These are phyloP conservation scores for Coemansia sp. DNA, from an alignment of 192 early-diverging fungal species.

Conservation along the genomic window DNA sequence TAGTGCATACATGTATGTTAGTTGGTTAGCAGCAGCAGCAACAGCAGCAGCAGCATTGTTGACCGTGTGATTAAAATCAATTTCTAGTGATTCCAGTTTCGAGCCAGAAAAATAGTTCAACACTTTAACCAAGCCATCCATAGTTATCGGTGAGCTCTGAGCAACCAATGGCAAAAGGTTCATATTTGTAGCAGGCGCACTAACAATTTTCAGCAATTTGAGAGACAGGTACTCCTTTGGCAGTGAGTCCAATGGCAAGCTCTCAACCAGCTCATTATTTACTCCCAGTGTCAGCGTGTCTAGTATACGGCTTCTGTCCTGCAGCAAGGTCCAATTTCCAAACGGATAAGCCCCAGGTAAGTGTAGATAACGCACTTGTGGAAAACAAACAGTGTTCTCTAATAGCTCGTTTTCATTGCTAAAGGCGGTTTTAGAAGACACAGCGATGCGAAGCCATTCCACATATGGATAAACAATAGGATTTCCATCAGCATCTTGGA, in stretches of 20 bases:
- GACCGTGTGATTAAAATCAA: no score
- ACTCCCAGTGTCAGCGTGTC: not conserved
- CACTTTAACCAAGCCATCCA: no score
- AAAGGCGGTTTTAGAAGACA: constrained; percentile 11
- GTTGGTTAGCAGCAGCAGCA: no score
- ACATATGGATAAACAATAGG: constrained; percentile 11
- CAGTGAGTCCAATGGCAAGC: not conserved
- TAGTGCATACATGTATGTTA: no score
- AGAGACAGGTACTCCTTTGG: not conserved
- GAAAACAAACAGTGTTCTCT: constrained; percentile 1
- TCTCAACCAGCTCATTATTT: not conserved
- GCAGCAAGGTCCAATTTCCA: not conserved
- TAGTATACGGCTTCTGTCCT: not conserved
- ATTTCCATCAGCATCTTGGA: not conserved
- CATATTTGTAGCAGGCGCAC: not conserved
- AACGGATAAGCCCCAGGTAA: constrained; percentile 21
- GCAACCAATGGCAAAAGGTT: not conserved
- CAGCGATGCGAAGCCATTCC: constrained; percentile 5
- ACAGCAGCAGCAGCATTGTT: no score
- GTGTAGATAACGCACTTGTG: constrained; percentile 1
- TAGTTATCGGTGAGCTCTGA: no score
- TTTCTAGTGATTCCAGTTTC: no score
- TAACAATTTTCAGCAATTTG: not conserved
- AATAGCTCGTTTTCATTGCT: not conserved
- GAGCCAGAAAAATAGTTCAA: no score